These are phyloP conservation scores for Ascochyta clinopodiicola DNA, from an alignment of 2,329 filamentous ascomycete genomes.

Conservation along the genomic window DNA sequence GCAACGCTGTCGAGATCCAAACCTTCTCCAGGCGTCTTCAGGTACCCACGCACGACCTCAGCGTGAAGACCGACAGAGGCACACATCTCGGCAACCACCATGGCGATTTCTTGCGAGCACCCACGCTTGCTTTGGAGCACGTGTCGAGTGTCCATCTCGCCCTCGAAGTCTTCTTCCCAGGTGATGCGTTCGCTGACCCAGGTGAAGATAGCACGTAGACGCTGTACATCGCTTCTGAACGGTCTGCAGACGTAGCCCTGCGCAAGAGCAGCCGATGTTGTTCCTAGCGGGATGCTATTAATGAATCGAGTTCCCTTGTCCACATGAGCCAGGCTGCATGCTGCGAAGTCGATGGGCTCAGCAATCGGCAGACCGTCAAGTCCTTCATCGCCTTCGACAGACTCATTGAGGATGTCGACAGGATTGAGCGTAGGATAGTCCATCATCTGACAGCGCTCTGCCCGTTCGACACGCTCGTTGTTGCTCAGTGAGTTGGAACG, in stretches of 20 bases:
- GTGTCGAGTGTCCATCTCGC: conserved; percentile 79
- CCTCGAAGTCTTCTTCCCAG: conserved; percentile 95
- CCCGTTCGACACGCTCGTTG: conserved; percentile 83
- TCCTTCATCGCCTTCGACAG: conserved; percentile 87
- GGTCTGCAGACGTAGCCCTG: conserved; percentile 93
- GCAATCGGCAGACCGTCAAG: conserved; percentile 82
- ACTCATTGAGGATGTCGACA: conserved; percentile 85
- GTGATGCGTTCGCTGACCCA: conserved; percentile 95
- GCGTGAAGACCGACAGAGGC: conserved; percentile 84
- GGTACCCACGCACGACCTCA: conserved; percentile 85
- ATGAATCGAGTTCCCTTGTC: conserved; percentile 97
- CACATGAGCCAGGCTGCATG: conserved; percentile 81
- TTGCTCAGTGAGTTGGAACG: conserved; percentile 90
- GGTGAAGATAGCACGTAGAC: conserved; percentile 91
- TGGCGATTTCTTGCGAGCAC: conserved; percentile 87
- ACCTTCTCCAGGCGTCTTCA: conserved; percentile 84
- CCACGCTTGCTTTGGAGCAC: conserved; percentile 85
- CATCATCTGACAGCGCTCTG: conserved; percentile 92
- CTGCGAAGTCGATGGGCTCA: conserved; percentile 80
- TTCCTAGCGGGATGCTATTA: conserved; percentile 79
- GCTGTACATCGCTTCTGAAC: conserved; percentile 91
- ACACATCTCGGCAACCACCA: conserved; percentile 93
- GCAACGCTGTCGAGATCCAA: conserved; percentile 79
- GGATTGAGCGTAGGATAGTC: conserved; percentile 88
- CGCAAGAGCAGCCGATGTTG: conserved; percentile 80